Evolutionary conservation across 768 basidiomycete genomes (phyloP), one percentile per base, ranked within the genome.

Genomic region (Exidia glandulosa): DNA sequence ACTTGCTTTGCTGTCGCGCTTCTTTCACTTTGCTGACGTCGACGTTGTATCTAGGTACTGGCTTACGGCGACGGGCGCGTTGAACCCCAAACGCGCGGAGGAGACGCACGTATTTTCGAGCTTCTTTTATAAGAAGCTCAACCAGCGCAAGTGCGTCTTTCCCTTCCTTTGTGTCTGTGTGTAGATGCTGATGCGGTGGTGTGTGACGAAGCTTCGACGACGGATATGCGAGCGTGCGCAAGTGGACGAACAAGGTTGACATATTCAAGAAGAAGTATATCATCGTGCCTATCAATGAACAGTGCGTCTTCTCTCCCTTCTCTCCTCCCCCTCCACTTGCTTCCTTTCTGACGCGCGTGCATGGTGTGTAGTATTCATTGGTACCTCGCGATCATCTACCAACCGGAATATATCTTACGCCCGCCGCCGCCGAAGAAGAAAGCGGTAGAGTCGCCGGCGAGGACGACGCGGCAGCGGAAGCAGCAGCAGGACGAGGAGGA

Each of bases 71-170:
- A 71, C 90, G 29, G 79, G 82, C 62, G 73, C 70, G 36, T 72
- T 67, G 34, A 69, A 86, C 62, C 85, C 86, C 2, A 77, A 77
- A 16, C 72, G 90, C 3, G 88, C 84, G 2, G 79, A 84, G 2
- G 80, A 89, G 64, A 78, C 94, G 1, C 87, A 97, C 66, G 81
- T 98, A 3, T 98, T 98, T 76, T 98, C 87, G 70, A 94, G 94
- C 0, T 99, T 97, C 74, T 98, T 99, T 73, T 98, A 94, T 77
- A 91, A 94, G 76, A 95, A 96, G 71, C 73, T 99, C 30, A 86
- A 86, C 60, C 79, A 80, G 58, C 87, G 82, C 69, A 81, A 77
- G 84, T 85, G 68, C 37, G 76, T 68, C 25, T 16, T 16, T 57
- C n/a, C 56, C 19, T 45, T 57, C 19, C 33, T n/a, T 55, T 37